These are phyloP conservation scores for Leishmania tropica DNA, from an alignment of 208 protist genomes.

Conservation along the genomic window DNA sequence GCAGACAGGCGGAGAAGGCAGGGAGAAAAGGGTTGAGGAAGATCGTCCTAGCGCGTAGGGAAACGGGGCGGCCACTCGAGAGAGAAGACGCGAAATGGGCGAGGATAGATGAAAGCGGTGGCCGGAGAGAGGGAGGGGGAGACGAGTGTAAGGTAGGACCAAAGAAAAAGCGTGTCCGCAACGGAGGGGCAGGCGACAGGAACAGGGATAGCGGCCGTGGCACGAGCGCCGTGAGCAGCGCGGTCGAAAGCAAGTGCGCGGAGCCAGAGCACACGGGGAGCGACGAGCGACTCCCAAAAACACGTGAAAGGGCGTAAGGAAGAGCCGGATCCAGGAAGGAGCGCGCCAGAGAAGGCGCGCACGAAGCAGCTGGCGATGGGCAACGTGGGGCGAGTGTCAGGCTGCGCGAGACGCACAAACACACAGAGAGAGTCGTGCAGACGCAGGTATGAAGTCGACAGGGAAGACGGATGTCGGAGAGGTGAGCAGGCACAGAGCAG, in stretches of 20 bases:
- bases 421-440: background rate
- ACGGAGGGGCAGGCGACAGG: no score
- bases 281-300: no score
- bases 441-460: background rate
- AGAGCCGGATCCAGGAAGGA: background rate
- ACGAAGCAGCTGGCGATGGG: background rate
- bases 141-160: no score
- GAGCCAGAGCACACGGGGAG: background rate
- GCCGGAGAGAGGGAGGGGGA: no score
- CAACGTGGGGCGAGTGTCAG: background rate
- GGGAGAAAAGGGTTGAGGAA: background rate
- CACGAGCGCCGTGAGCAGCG: background rate
- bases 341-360: background rate
- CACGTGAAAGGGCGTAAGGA: no score
- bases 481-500: background rate
- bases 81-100: no score
- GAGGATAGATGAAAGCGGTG: no score
- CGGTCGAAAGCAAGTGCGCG: background rate
- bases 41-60: no score
- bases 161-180: no score
- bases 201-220: background rate
- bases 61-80: no score
- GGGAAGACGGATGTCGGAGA: background rate
- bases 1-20: background rate
- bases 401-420: background rate